phyloP scores from a whole-genome alignment of 2,329 filamentous ascomycete genomes.

The Tolypocladium endophyticum region DNA sequence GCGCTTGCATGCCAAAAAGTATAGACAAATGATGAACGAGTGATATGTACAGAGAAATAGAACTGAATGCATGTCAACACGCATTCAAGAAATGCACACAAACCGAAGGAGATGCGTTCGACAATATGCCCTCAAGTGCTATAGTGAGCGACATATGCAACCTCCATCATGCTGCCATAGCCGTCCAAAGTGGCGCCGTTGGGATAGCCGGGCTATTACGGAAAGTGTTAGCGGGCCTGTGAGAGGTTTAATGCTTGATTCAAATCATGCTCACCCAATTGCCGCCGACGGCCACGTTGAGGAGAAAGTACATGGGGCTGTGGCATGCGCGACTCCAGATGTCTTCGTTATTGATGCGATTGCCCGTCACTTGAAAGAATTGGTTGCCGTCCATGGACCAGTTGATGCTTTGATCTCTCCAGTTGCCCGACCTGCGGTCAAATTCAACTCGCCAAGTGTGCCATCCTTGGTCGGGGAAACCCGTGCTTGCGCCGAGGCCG shows the following conservation, averaged over 20 bases:
- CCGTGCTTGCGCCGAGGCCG: constrained; percentile 26
- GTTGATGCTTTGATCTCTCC: constrained; percentile 36
- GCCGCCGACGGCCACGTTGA: constrained; percentile 47
- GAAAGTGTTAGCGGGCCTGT: constrained; percentile 2
- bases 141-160: constrained; percentile 38
- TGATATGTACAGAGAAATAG: constrained; percentile 8
- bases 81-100: not conserved
- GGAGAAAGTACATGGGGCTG: constrained; percentile 37
- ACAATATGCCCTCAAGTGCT: constrained; percentile 2
- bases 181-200: constrained; percentile 34
- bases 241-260: not conserved
- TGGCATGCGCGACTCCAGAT: constrained; percentile 41
- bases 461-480: constrained; percentile 29
- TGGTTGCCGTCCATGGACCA: constrained; percentile 37
- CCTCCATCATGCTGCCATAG: constrained; percentile 38
- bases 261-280: constrained; percentile 32
- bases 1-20: not conserved
- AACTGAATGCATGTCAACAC: not conserved
- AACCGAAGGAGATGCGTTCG: not conserved
- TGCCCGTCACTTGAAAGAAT: constrained; percentile 33
- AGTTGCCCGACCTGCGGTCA: constrained; percentile 35
- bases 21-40: not conserved
- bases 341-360: constrained; percentile 29
- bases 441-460: constrained; percentile 40
- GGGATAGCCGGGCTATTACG: constrained; percentile 34